phyloP scores from a whole-genome alignment of 331 rosid genomes.

The Stylosanthes scabra region DNA sequence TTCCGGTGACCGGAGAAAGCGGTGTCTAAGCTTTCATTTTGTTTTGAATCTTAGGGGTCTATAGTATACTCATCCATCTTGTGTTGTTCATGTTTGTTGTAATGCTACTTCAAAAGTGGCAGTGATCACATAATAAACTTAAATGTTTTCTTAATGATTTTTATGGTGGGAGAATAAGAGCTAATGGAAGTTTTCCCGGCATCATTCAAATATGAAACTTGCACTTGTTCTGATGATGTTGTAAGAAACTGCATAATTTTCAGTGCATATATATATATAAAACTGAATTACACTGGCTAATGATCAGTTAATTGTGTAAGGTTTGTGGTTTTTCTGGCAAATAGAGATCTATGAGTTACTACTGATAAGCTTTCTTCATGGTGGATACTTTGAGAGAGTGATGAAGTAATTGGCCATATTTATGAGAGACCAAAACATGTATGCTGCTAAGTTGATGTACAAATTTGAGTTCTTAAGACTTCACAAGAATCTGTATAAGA shows the following conservation, averaged over 20 bases:
- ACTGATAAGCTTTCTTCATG: constrained; percentile 67
- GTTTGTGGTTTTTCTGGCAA: constrained; percentile 31
- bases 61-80: constrained; percentile 9
- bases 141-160: constrained; percentile 22
- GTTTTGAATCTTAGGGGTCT: constrained; percentile 34
- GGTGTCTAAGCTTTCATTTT: constrained; percentile 43
- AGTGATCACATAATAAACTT: constrained; percentile 33
- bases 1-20: constrained; percentile 33
- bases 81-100: constrained; percentile 25
- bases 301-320: too few species aligned
- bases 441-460: constrained; percentile 73
- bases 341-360: constrained; percentile 75
- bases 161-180: constrained; percentile 46
- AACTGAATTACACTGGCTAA: too few species aligned
- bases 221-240: background rate
- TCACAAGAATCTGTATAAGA: constrained; percentile 77
- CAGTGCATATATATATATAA: too few species aligned
- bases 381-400: constrained; percentile 95
- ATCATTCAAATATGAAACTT: constrained; percentile 15
- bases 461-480: constrained; percentile 68
- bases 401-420: constrained; percentile 63
- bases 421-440: constrained; percentile 66
- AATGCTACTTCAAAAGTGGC: constrained; percentile 36
- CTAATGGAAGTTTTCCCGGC: constrained; percentile 29
- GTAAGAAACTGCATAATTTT: too few species aligned